Base-by-base conservation (phyloP, 495 filamentous ascomycete genomes). In the Xylaria cubensis region DNA sequence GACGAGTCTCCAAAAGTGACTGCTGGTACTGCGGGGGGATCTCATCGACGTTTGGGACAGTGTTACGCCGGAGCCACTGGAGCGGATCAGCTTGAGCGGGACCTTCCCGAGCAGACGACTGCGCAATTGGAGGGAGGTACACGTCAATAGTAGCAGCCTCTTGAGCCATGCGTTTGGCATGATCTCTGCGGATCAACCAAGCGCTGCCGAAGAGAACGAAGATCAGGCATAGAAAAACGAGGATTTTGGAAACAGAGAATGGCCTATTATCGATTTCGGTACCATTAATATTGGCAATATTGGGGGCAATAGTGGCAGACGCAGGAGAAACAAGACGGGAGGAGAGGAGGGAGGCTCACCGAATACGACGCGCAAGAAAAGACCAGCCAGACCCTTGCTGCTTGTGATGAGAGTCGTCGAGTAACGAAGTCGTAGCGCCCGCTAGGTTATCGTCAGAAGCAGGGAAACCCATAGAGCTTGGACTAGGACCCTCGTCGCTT, bases 1-100 rank as follows among this genome's bases (percentile, higher is more conserved):
- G 89, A 24, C 88, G 90, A 15, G 71, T 74, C 17, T 74, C 72
- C 10, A 67, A 42, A 12, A 79, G 69, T 12, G 50, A 50, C 29
- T 75, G 71, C 6, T 73, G 21, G 53, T 78, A 69, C 1, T 73
- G 41, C 0, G 64, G n/a, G 7, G 74, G 53, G 12, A 76, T 51
- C 24, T 75, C 67, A 10, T 69, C 42, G 5, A 73, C 7, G 64
- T 72, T 58, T 15, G 63, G 7, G 51, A 80, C 24, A n/a, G 75
- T 77, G 34, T 79, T 75, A 6, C 67, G 26, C 0, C 75, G 75
- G 15, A 79, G 71, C 77, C 77, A 79, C 17, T 76, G 65, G 46
- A 77, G 42, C 19, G 73, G 72, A 13, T 72, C 34, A 44, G 50
- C 42, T 32, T 70, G 29, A 1, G 62, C 55, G 8, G 73, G 67